These are phyloP conservation scores for Starmera dryadoides DNA, from an alignment of 805 yeast genomes.

Conservation along the genomic window DNA sequence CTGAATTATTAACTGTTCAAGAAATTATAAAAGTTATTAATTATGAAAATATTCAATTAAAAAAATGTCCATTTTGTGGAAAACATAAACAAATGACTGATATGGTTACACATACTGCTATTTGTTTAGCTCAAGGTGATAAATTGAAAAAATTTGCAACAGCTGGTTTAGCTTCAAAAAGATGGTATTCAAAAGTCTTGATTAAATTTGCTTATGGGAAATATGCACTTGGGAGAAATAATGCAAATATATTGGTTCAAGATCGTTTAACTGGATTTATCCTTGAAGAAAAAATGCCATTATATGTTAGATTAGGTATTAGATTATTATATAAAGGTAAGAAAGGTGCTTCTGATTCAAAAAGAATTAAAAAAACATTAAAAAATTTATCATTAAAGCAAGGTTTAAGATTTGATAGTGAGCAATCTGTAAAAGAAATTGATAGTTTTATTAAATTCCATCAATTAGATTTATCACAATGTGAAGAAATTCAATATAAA, in stretches of 20 bases:
- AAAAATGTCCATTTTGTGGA: conserved; percentile 77
- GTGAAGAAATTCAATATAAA: conserved; percentile 45
- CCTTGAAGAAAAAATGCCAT: conserved; percentile 89
- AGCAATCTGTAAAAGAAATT: conserved; percentile 59
- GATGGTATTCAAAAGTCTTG: conserved; percentile 82
- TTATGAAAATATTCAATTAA: conserved; percentile 21
- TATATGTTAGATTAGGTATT: conserved; percentile 83
- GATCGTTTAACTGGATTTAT: conserved; percentile 84
- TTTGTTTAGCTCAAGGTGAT: conserved; percentile 78
- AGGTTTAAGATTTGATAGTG: conserved; percentile 76
- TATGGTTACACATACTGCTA: conserved; percentile 79
- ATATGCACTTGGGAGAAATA: conserved; percentile 77
- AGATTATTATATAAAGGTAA: conserved; percentile 74
- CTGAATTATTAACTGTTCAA: conserved; percentile 41
- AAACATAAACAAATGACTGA: conserved; percentile 61
- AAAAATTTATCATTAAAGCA: conserved; percentile 67
- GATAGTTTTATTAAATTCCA: conserved; percentile 77
- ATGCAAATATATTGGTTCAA: conserved; percentile 91
- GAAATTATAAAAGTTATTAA: conserved; percentile 50
- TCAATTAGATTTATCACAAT: conserved; percentile 68
- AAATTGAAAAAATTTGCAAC: conserved; percentile 68
- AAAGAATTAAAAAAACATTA: conserved; percentile 52
- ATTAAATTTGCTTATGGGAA: conserved; percentile 86
- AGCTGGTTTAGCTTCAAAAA: conserved; percentile 71
- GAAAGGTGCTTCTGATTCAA: conserved; percentile 40